Conservation (phyloP, 305 asterid species). For the Ajuga reptans region DNA sequence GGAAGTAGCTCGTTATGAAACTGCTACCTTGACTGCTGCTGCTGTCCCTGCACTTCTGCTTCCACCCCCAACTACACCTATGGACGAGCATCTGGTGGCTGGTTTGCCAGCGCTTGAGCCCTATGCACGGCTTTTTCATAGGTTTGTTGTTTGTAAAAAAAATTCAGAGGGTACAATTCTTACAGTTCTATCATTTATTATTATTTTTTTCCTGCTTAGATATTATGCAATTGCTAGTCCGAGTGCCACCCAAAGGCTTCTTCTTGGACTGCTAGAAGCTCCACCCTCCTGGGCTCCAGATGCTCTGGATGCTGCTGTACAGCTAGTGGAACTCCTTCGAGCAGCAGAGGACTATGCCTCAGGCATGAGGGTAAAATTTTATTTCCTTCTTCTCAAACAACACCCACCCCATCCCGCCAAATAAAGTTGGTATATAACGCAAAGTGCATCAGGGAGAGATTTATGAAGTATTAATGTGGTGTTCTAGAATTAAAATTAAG, state of each 20-base stretch:
- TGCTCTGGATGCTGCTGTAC: slow-evolving; percentile 99
- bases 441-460: background rate
- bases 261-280: slow-evolving; percentile 96
- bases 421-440: background rate
- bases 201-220: slow-evolving; percentile 37
- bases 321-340: slow-evolving; percentile 92
- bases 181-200: slow-evolving; percentile 20
- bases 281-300: slow-evolving; percentile 99
- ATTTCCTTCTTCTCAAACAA: background rate
- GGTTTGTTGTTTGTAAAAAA: slow-evolving; percentile 43
- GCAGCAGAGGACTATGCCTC: slow-evolving; percentile 99
- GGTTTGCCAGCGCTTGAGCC: slow-evolving; percentile 99
- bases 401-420: background rate
- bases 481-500: background rate
- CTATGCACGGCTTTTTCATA: slow-evolving; percentile 88
- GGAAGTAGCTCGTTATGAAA: slow-evolving; percentile 95
- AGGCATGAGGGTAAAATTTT: slow-evolving; percentile 74
- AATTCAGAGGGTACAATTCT: slow-evolving; percentile 15
- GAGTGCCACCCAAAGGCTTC: slow-evolving; percentile 97
- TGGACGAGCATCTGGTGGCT: slow-evolving; percentile 99
- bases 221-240: slow-evolving; percentile 99
- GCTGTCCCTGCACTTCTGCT: slow-evolving; percentile 99
- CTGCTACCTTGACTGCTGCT: slow-evolving; percentile 89
- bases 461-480: background rate
- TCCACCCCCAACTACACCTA: slow-evolving; percentile 96